These are phyloP conservation scores for Naegleria gruberi DNA, from an alignment of 208 protist species.

Conservation along the genomic window DNA sequence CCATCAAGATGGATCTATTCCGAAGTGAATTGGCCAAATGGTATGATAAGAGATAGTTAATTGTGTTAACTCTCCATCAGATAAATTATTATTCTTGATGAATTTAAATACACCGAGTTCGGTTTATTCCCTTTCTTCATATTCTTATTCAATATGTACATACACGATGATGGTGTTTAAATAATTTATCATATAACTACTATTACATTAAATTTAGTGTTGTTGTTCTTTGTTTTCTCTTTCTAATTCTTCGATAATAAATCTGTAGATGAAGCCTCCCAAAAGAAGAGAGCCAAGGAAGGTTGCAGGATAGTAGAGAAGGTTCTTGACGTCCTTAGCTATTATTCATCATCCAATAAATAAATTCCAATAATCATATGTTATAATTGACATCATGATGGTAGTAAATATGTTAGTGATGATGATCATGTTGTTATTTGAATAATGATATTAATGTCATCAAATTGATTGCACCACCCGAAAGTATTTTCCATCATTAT, in stretches of 20 bases:
- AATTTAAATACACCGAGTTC: neutral
- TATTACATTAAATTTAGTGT: neutral
- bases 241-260: neutral
- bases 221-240: neutral
- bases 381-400: too few species aligned
- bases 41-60: neutral
- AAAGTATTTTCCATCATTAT: neutral
- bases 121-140: neutral
- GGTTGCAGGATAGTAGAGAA: neutral
- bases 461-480: too few species aligned
- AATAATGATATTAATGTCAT: too few species aligned
- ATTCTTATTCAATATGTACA: neutral
- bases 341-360: too few species aligned
- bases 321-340: neutral
- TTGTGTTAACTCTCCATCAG: too few species aligned
- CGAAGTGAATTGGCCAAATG: neutral
- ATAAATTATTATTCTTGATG: too few species aligned
- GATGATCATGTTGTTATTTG: neutral
- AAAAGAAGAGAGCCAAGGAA: neutral
- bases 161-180: too few species aligned
- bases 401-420: too few species aligned
- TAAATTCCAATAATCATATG: too few species aligned
- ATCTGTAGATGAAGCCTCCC: neutral
- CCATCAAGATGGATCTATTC: neutral
- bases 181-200: neutral